phyloP scores from a whole-genome alignment of 2,329 filamentous ascomycete species.

The Fonsecaea erecta region DNA sequence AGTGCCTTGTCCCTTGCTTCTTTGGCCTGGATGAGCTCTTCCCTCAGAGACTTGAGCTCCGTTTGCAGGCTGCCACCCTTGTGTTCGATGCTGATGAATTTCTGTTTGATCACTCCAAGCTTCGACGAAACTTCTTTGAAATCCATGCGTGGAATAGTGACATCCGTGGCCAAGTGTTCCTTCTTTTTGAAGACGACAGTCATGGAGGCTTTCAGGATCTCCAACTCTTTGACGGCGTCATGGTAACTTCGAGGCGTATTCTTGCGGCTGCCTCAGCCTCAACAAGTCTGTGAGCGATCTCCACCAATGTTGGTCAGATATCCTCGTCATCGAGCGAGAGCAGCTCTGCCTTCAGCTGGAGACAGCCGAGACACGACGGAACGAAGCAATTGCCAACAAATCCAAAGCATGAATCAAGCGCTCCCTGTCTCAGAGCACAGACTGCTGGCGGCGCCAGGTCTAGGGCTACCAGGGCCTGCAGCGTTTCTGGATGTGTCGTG shows the following conservation, averaged over 20 bases:
- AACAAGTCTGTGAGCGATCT: neutral
- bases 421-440: neutral
- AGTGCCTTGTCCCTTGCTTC: neutral
- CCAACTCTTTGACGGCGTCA: neutral
- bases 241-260: neutral
- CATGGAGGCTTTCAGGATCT: neutral
- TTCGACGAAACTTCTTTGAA: neutral
- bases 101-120: neutral
- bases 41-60: neutral
- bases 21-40: neutral
- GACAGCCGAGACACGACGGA: neutral
- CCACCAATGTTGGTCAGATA: neutral
- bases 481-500: neutral
- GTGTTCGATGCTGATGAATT: slow-evolving; percentile 1
- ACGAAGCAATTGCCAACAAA: neutral
- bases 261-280: neutral
- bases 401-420: slow-evolving; percentile 1
- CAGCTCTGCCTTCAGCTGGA: neutral
- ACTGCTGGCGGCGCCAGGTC: neutral
- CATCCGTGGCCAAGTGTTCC: neutral
- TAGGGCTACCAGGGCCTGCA: neutral
- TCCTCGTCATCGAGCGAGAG: neutral
- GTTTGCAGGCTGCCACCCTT: neutral
- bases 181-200: neutral
- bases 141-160: neutral